Evolutionary conservation across 306 rosid species (phyloP), one percentile per base, ranked within the genome.

Genomic region (Echinosophora koreensis): DNA sequence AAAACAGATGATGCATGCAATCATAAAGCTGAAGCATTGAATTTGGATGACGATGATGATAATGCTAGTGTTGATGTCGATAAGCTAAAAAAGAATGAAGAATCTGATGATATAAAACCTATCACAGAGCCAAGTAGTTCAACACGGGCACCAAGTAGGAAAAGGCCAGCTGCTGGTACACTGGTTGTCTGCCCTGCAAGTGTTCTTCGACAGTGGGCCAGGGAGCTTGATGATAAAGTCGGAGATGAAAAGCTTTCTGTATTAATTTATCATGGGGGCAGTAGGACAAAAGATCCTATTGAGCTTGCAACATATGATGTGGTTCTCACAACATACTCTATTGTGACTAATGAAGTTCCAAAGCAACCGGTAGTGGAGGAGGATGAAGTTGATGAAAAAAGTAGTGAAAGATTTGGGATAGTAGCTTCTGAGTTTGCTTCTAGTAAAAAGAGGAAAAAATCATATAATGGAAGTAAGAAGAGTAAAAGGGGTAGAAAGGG

Each of bases 171-270:
- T 71, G 97, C 97, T 56, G 99, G 99, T 66, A 92, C 98, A 27
- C 76, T 95, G 82, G 99, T 95, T 72, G 98, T 95, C 72, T 95
- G 99, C 82, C 99, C 99, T 69, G 99, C 99, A 34, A 95, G 94
- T 86, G 91, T 92, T 79, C 88, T 95, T 69, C 92, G 98, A 58
- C 99, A 95, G 84, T 95, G 99, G 99, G 96, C 93, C 37, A 80
- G 94, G 85, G 99, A 95, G 79, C 87, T 95, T 62, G 94, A 88
- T 58, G 99, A 95, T 3, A 95, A 95, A 88, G 97, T 92, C 73
- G 86, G 87, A 50, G 90, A 80, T 61, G 91, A 89, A 82, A 85
- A 86, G 80, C 91, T 95, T 63, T 69, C 81, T 38, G 94, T 92
- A 72, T 74, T 95, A 75, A 17, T 95, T 52, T 95, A 92, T 86